Base-by-base conservation (phyloP, 345 rosid genomes). In the Carallia brachiata region DNA sequence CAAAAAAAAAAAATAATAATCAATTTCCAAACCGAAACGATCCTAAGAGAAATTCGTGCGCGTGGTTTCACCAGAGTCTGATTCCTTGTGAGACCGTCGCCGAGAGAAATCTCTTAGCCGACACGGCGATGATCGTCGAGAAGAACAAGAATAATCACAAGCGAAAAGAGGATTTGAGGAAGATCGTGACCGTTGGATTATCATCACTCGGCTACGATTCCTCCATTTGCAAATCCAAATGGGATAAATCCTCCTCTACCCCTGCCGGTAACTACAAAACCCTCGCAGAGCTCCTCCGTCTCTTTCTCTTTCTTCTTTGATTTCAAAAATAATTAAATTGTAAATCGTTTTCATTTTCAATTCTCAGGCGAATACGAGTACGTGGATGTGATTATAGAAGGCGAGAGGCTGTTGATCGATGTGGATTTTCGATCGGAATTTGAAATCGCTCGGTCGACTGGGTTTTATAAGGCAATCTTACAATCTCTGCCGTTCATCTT, bases 221-320 rank as follows among this genome's bases (percentile, higher is more conserved):
- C 59, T 85, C 95, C 31, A 84, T 95, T 78, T 95, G 99, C 83
- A 90, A 85, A 81, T 92, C 99, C 4, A 87, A 88, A 84, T 95
- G 99, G 99, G 98, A 92, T 0, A 90, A 86, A 74, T 73, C 91
- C 40, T 65, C 84, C 0, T 82, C 92, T 1, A 84, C 79, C 74
- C 97, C 97, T 6, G 97, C 93, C 48, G 97, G 97, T 95, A 73
- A n/a, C 2, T 1, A 1, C 7, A 32, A 59, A 34, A 1, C 34
- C 32, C 50, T 19, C 3, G 27, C 28, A 36, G n/a, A n/a, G n/a
- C n/a, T n/a, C n/a, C 69, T 61, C 28, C 62, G 4, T 27, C 52
- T 18, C 2, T 16, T 6, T 12, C 36, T 52, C 36, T 55, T 32
- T 17, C 2, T 31, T 52, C 4, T 18, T 32, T 19, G 6, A 28